phyloP scores from a whole-genome alignment of 768 basidiomycete genomes.

The Flagelloscypha sp. region DNA sequence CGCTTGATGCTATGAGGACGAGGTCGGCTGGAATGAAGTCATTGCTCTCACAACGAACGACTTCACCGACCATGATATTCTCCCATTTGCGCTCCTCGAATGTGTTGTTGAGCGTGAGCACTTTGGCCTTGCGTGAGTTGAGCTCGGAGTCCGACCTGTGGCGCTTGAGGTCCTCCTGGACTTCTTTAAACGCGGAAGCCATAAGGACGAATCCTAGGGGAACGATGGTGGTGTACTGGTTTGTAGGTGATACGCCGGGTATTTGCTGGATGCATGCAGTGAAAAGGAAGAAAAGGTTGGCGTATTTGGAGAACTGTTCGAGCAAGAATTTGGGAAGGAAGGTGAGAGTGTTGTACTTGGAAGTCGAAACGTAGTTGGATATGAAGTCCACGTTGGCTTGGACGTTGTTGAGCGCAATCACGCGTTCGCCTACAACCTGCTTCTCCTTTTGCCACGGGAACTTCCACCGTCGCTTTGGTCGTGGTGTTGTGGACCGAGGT shows the following conservation, averaged over 20 bases:
- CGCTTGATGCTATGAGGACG: constrained; percentile 78
- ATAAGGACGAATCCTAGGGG: constrained; percentile 84
- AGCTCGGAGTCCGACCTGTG: constrained; percentile 92
- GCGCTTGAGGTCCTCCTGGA: constrained; percentile 87
- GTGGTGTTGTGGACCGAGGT: constrained; percentile 8
- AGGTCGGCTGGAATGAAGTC: constrained; percentile 96
- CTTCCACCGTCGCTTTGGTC: constrained; percentile 46
- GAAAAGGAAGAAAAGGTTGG: constrained; percentile 97
- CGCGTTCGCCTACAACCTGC: constrained; percentile 61
- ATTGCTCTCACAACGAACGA: constrained; percentile 84
- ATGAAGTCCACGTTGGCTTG: constrained; percentile 56
- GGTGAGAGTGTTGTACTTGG: constrained; percentile 84
- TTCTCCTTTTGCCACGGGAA: constrained; percentile 81
- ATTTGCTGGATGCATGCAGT: constrained; percentile 97
- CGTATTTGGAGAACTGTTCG: constrained; percentile 98
- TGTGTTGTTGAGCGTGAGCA: constrained; percentile 50
- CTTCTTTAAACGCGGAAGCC: constrained; percentile 92
- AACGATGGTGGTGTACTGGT: constrained; percentile 88
- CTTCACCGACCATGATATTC: constrained; percentile 83
- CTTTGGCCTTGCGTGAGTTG: constrained; percentile 75
- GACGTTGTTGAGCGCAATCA: constrained; percentile 77
- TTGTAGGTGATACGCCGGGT: constrained; percentile 94
- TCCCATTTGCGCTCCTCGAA: constrained; percentile 83
- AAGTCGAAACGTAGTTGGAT: constrained; percentile 85
- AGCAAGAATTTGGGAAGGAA: constrained; percentile 91